phyloP scores from a whole-genome alignment of 768 basidiomycete genomes.

The Pluteus cervinus region DNA sequence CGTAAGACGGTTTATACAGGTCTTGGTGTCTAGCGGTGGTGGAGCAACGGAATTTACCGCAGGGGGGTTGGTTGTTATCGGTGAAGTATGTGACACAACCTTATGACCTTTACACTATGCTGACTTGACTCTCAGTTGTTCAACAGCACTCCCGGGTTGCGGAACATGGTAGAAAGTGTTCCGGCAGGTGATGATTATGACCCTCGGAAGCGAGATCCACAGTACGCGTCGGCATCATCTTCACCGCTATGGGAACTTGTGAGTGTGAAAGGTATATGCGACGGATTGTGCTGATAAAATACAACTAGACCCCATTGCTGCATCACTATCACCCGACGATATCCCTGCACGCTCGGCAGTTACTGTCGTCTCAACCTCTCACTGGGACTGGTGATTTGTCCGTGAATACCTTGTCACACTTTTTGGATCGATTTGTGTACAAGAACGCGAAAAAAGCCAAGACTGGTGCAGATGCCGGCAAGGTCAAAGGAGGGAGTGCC shows the following conservation, averaged over 20 bases:
- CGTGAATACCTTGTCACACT: slow-evolving; percentile 88
- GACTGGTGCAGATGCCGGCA: slow-evolving; percentile 23
- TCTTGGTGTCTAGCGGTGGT: slow-evolving; percentile 60
- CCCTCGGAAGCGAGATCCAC: slow-evolving; percentile 84
- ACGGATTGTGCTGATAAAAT: too few relatives aligned
- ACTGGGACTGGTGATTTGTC: slow-evolving; percentile 85
- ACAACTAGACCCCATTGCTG: slow-evolving; percentile 76
- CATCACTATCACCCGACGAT: slow-evolving; percentile 90
- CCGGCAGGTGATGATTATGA: slow-evolving; percentile 52
- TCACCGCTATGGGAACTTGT: slow-evolving; percentile 91
- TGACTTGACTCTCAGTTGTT: slow-evolving; percentile 26
- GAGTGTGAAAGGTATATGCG: slow-evolving; percentile 18
- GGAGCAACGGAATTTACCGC: slow-evolving; percentile 85
- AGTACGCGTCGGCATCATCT: slow-evolving; percentile 73
- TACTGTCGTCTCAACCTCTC: slow-evolving; percentile 65
- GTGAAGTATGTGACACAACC: slow-evolving; percentile 82
- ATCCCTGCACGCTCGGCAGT: slow-evolving; percentile 78
- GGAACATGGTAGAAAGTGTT: slow-evolving; percentile 29
- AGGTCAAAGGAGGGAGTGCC: slow-evolving; percentile 73
- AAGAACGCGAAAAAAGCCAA: slow-evolving; percentile 83
- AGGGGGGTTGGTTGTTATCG: slow-evolving; percentile 81
- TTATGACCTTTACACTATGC: not conserved
- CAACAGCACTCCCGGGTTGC: slow-evolving; percentile 34
- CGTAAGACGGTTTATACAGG: slow-evolving; percentile 77
- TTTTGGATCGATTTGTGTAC: slow-evolving; percentile 96